These are phyloP conservation scores for Phytophthora foliorum DNA, from an alignment of 352 stramenopile genomes.

Conservation along the genomic window DNA sequence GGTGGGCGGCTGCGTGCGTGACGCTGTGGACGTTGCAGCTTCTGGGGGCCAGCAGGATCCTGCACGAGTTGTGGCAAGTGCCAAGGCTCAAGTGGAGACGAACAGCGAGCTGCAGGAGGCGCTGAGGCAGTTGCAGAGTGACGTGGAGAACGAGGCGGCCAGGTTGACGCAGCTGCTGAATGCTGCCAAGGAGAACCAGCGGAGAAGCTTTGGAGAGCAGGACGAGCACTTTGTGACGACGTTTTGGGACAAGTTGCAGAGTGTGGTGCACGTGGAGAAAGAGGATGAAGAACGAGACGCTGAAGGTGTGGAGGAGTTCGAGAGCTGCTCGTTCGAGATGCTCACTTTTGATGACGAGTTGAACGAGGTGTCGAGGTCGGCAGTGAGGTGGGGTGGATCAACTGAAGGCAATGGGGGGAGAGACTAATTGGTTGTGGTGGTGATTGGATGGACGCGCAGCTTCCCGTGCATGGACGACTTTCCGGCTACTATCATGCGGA, in stretches of 20 bases:
- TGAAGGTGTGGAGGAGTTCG: slow-evolving; percentile 12
- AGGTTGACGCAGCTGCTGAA: slow-evolving; percentile 17
- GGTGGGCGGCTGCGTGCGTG: slow-evolving; percentile 12
- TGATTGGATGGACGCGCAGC: slow-evolving; percentile 24
- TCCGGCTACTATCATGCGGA: slow-evolving; percentile 34
- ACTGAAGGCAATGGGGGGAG: neutral
- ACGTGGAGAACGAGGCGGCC: slow-evolving; percentile 13
- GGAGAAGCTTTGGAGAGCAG: neutral
- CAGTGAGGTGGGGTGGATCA: slow-evolving; percentile 44
- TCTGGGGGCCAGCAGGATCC: slow-evolving; percentile 10
- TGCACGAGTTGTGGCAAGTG: slow-evolving; percentile 5
- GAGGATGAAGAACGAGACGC: slow-evolving; percentile 12
- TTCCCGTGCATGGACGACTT: slow-evolving; percentile 55
- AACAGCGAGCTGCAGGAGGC: slow-evolving; percentile 21
- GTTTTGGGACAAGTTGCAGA: slow-evolving; percentile 35
- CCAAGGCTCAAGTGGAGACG: slow-evolving; percentile 8
- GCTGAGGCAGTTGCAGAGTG: slow-evolving; percentile 21
- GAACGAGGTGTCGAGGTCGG: slow-evolving; percentile 48
- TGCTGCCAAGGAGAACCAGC: slow-evolving; percentile 3
- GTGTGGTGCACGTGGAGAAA: neutral
- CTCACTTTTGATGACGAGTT: slow-evolving; percentile 58
- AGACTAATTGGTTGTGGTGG: neutral
- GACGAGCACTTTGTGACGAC: slow-evolving; percentile 26
- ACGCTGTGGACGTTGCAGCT: slow-evolving; percentile 3
- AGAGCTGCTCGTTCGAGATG: slow-evolving; percentile 46